phyloP scores from a whole-genome alignment of 140 eudicot species.

The Oenanthe javanica region DNA sequence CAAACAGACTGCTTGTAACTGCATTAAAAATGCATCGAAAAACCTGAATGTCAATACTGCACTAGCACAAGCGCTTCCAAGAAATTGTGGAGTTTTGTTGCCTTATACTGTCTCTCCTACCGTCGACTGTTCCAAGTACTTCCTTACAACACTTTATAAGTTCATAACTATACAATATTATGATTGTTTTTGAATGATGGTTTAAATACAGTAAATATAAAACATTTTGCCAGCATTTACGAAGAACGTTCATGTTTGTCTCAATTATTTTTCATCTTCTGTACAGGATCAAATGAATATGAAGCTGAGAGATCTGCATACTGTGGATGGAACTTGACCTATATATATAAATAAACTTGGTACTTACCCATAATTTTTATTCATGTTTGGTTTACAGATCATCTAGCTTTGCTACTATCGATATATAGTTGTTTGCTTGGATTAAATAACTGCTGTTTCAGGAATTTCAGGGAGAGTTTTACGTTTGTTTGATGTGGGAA shows the following conservation, averaged over 20 bases:
- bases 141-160: background rate
- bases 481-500: background rate
- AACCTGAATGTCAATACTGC: slow-evolving; percentile 25
- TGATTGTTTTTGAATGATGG: too few relatives aligned
- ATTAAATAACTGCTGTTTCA: background rate
- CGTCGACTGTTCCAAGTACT: slow-evolving; percentile 75
- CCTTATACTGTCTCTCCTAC: slow-evolving; percentile 48
- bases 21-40: slow-evolving; percentile 44
- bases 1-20: slow-evolving; percentile 51
- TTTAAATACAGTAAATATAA: too few relatives aligned
- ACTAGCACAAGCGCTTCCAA: slow-evolving; percentile 63
- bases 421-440: background rate
- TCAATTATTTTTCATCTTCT: background rate
- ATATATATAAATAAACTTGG: slow-evolving; percentile 2
- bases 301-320: slow-evolving; percentile 17
- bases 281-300: slow-evolving; percentile 32
- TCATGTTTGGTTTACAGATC: background rate
- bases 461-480: background rate
- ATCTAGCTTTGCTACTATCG: background rate
- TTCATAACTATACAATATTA: background rate
- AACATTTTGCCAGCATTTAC: too few relatives aligned
- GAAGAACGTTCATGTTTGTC: background rate
- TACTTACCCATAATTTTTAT: background rate
- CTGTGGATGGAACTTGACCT: background rate
- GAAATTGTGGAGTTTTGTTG: slow-evolving; percentile 54